Percentiles rank a stretch among this genome's conserved stretches.
Conservation (phyloP, 2,329 filamentous ascomycete species). For the Daldinia eschscholtzii region DNA sequence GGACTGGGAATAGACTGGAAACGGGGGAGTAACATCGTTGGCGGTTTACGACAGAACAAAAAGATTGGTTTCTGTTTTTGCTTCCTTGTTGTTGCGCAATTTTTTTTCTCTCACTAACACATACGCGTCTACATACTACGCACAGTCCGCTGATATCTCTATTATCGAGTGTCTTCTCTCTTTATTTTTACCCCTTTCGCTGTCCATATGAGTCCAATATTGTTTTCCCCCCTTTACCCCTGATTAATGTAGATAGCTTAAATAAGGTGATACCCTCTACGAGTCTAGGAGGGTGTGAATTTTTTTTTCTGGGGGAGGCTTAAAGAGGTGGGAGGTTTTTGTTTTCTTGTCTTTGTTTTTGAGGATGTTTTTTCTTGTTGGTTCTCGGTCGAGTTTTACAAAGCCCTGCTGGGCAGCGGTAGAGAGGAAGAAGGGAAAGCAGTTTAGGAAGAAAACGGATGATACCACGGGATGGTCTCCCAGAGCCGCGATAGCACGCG, state of each 20-base stretch:
- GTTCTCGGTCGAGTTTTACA: conserved; percentile 28
- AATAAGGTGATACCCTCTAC: conserved; percentile 51
- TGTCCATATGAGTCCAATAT: conserved; percentile 46
- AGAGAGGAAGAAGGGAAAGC: conserved; percentile 6
- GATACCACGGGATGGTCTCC: conserved; percentile 45
- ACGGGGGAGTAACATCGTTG: conserved; percentile 33
- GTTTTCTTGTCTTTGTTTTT: conserved; percentile 10
- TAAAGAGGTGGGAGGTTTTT: conserved; percentile 29
- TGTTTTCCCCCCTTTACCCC: conserved; percentile 32
- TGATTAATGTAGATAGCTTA: conserved; percentile 54
- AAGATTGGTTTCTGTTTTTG: conserved; percentile 33
- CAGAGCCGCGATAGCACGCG: conserved; percentile 40
- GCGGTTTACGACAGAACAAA: conserved; percentile 42
- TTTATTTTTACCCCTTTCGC: conserved; percentile 41
- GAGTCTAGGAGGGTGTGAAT: conserved; percentile 36
- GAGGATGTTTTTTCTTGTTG: conserved; percentile 15
- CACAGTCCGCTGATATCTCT: conserved; percentile 23
- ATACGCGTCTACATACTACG: conserved; percentile 21
- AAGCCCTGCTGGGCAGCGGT: conserved; percentile 49
- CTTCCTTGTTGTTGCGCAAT: conserved; percentile 37
- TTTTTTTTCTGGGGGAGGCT: conserved; percentile 15
- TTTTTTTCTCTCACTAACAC: conserved; percentile 9
- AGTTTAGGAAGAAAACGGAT: conserved; percentile 21
- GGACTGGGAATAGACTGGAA: conserved; percentile 34
- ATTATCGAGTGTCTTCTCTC: conserved; percentile 37